Percentiles rank a stretch among this genome's conserved stretches.
These are phyloP conservation scores for Poa pratensis DNA, from an alignment of 176 grass and related monocot species.

Conservation along the genomic window DNA sequence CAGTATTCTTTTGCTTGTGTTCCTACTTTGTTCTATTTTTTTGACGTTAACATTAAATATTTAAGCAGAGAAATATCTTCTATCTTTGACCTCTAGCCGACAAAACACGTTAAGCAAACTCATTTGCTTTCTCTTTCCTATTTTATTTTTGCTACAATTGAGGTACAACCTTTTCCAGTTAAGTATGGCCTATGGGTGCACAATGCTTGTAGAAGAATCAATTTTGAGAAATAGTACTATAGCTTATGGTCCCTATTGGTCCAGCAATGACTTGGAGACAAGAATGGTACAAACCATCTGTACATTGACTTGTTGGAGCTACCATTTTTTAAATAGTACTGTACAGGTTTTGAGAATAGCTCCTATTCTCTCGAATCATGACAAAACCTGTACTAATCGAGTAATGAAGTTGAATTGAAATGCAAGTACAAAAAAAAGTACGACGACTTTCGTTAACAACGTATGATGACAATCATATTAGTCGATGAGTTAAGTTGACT, in stretches of 20 bases:
- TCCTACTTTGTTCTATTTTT: constrained; percentile 33
- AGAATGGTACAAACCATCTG: constrained; percentile 29
- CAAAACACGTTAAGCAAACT: constrained; percentile 27
- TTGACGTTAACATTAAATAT: constrained; percentile 23
- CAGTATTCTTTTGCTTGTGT: background rate
- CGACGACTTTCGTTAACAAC: background rate
- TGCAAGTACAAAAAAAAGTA: constrained; percentile 20
- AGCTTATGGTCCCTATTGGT: constrained; percentile 37
- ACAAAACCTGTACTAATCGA: constrained; percentile 7
- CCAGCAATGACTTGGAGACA: constrained; percentile 38
- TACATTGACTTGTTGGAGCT: constrained; percentile 36
- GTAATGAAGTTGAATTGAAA: background rate
- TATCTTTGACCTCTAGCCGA: constrained; percentile 38
- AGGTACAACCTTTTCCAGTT: constrained; percentile 38
- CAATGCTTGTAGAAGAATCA: background rate
- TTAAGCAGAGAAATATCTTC: background rate
- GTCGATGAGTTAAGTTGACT: constrained; percentile 24
- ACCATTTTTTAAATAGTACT: background rate
- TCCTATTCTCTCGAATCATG: background rate
- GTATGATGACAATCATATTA: constrained; percentile 16
- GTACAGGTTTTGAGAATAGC: constrained; percentile 6
- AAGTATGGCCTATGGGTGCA: constrained; percentile 13
- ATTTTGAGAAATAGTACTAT: constrained; percentile 29
- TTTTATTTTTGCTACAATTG: constrained; percentile 27
- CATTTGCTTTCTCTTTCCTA: background rate